Conservation (phyloP, 2,329 filamentous ascomycete species). For the Claviceps citrina region DNA sequence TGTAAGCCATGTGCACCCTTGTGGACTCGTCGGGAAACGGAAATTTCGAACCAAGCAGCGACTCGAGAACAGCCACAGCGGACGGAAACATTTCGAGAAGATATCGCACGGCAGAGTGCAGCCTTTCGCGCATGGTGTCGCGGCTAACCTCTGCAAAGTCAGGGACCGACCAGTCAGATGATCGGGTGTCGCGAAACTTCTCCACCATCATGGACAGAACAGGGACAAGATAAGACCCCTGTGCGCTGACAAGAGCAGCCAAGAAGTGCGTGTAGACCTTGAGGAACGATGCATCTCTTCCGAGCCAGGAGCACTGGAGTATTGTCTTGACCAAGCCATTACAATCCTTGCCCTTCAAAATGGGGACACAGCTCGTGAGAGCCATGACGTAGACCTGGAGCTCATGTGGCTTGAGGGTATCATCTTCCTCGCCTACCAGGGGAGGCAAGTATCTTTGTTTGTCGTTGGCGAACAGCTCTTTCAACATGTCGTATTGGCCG, state of each 20-base stretch:
- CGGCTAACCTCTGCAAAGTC: slow-evolving; percentile 45
- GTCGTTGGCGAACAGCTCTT: slow-evolving; percentile 40
- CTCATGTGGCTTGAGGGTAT: slow-evolving; percentile 36
- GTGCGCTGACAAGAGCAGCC: slow-evolving; percentile 61
- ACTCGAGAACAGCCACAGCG: slow-evolving; percentile 53
- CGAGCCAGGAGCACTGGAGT: slow-evolving; percentile 48
- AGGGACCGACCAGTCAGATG: slow-evolving; percentile 31
- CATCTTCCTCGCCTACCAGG: slow-evolving; percentile 30
- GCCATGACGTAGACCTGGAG: slow-evolving; percentile 46
- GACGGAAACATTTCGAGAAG: slow-evolving; percentile 71
- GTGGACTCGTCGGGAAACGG: slow-evolving; percentile 64
- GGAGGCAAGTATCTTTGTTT: slow-evolving; percentile 24
- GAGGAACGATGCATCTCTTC: slow-evolving; percentile 48
- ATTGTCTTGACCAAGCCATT: slow-evolving; percentile 42
- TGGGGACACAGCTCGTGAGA: slow-evolving; percentile 45
- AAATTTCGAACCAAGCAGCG: slow-evolving; percentile 52
- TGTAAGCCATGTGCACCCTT: slow-evolving; percentile 71
- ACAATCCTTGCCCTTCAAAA: slow-evolving; percentile 42
- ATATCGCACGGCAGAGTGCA: slow-evolving; percentile 62
- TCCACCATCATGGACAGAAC: slow-evolving; percentile 69
- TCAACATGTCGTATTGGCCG: slow-evolving; percentile 45
- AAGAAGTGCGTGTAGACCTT: slow-evolving; percentile 54
- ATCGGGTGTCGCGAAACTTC: slow-evolving; percentile 47
- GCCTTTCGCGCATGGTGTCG: slow-evolving; percentile 51
- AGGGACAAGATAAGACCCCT: slow-evolving; percentile 59